Conservation (phyloP, 495 filamentous ascomycete genomes). For the Aspergillus leporis region DNA sequence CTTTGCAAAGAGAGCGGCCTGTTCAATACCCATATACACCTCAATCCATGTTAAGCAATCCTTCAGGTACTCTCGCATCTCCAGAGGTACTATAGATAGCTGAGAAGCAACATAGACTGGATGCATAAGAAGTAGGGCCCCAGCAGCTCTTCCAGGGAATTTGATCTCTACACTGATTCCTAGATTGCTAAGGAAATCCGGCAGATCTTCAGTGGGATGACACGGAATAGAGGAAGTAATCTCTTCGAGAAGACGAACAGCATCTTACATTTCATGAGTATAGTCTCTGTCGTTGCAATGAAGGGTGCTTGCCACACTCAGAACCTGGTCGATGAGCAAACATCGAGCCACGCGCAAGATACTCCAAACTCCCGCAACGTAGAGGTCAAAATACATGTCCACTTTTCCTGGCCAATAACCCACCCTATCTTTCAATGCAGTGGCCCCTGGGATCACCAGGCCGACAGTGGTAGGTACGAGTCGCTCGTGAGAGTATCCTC, state of each 20-base stretch:
- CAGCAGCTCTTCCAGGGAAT: conserved; percentile 25
- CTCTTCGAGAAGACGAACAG: conserved; percentile 17
- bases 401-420: no score
- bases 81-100: conserved; percentile 22
- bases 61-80: conserved; percentile 25
- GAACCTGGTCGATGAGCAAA: no score
- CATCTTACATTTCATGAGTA: no score
- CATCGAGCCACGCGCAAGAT: no score
- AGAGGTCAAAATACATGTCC: no score
- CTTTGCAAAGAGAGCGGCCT: conserved; percentile 26
- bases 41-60: conserved; percentile 31
- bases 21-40: conserved; percentile 34
- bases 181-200: conserved; percentile 22
- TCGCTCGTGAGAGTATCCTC: conserved; percentile 8
- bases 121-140: conserved; percentile 37
- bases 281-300: no score
- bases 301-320: no score
- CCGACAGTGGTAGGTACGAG: conserved; percentile 21
- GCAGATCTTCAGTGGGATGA: conserved; percentile 29
- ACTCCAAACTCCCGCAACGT: no score
- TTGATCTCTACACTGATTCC: conserved; percentile 10
- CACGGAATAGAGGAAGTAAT: conserved; percentile 36
- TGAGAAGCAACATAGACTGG: conserved; percentile 27
- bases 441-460: neutral
- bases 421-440: no score